Conservation (phyloP, 106 monocot species). For the Dioscorea alata region DNA sequence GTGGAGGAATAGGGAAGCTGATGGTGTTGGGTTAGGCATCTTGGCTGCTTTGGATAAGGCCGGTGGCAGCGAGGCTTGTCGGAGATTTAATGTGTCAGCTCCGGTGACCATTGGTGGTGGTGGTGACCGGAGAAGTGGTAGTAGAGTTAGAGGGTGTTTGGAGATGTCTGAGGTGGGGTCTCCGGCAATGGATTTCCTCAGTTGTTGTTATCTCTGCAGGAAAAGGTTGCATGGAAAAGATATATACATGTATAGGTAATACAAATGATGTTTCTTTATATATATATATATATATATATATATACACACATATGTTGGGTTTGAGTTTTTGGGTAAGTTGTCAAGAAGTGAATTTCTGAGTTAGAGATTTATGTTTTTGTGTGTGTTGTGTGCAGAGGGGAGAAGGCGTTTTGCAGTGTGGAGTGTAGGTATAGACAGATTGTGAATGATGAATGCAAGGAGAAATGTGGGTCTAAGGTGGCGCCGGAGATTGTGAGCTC, state of each 20-base stretch:
- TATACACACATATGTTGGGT: no score
- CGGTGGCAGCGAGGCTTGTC: neutral
- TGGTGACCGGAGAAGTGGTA: no score
- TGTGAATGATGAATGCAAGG: constrained; percentile 39
- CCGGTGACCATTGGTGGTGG: constrained; percentile 16
- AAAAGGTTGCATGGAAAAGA: constrained; percentile 59
- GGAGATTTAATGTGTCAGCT: neutral
- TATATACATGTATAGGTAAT: constrained; percentile 55
- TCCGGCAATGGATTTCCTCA: constrained; percentile 38
- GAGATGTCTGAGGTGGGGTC: constrained; percentile 9
- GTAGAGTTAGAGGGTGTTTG: neutral
- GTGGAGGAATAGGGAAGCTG: constrained; percentile 73
- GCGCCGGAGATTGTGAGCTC: constrained; percentile 17
- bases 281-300: neutral
- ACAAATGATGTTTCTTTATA: neutral
- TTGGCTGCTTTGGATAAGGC: constrained; percentile 40
- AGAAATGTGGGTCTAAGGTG: constrained; percentile 23
- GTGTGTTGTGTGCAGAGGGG: constrained; percentile 35
- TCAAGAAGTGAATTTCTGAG: no score
- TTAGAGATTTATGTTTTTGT: no score
- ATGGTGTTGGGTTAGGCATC: constrained; percentile 67
- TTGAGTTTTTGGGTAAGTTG: no score
- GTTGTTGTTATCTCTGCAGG: constrained; percentile 49
- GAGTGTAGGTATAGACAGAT: constrained; percentile 62
- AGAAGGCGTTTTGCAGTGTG: constrained; percentile 62